A percentile compares a stretch with the other conserved stretches of the same genome.
phyloP scores from a whole-genome alignment of 2,329 filamentous ascomycete species.

The Pseudocercospora eumusae region DNA sequence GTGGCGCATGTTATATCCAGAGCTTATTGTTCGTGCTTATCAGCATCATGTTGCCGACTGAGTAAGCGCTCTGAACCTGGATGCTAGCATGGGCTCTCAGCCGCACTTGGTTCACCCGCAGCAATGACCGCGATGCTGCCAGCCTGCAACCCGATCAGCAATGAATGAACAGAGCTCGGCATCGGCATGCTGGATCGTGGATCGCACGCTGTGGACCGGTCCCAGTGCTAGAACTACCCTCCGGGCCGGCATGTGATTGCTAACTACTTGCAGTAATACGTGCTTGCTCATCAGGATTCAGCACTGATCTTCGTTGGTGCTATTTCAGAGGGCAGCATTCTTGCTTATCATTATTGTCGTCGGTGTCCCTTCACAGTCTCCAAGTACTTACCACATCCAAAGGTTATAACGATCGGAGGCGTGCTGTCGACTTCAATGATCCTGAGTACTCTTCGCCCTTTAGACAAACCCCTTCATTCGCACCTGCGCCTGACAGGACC shows the following conservation, averaged over 20 bases:
- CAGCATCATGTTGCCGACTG: background rate
- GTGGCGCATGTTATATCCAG: background rate
- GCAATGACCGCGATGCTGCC: background rate
- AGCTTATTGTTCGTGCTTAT: background rate
- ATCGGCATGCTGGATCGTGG: slow-evolving; percentile 11
- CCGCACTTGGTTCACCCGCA: background rate
- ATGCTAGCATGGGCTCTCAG: background rate
- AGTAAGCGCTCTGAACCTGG: background rate
- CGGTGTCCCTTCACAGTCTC: slow-evolving; percentile 3
- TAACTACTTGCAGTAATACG: slow-evolving; percentile 13
- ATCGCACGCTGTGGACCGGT: slow-evolving; percentile 1
- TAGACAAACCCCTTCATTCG: background rate
- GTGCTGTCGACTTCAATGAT: slow-evolving; percentile 15
- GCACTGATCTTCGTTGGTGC: slow-evolving; percentile 6
- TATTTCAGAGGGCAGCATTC: slow-evolving; percentile 12
- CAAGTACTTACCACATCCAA: background rate
- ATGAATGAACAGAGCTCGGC: background rate
- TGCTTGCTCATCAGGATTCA: slow-evolving; percentile 15
- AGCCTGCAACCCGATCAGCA: background rate
- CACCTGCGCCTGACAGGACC: background rate
- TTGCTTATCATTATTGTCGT: background rate
- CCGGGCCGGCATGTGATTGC: slow-evolving; percentile 9
- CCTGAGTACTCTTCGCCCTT: slow-evolving; percentile 16
- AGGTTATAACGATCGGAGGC: slow-evolving; percentile 6
- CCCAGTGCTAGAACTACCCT: background rate